Conservation (phyloP, 352 stramenopile genomes). For the Phytophthora ohioensis region DNA sequence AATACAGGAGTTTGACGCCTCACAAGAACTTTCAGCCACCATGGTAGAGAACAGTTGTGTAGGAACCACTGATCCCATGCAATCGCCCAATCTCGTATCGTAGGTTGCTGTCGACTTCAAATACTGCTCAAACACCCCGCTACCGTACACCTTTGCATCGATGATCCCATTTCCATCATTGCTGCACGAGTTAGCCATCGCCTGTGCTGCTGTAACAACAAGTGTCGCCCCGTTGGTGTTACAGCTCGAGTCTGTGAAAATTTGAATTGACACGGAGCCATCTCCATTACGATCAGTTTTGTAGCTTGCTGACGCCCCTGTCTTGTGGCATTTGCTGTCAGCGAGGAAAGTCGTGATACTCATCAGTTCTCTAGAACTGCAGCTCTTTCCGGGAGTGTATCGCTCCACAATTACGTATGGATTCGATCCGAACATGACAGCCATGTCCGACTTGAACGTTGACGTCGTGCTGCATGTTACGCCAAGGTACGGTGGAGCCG, state of each 20-base stretch:
- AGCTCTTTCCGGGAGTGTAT: slow-evolving; percentile 11
- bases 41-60: slow-evolving; percentile 1
- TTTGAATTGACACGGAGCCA: background rate
- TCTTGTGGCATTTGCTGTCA: slow-evolving; percentile 23
- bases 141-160: slow-evolving; percentile 16
- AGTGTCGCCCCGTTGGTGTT: background rate
- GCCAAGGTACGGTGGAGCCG: background rate
- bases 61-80: background rate
- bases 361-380: background rate
- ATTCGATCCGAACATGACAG: slow-evolving; percentile 2
- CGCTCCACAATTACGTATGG: slow-evolving; percentile 25
- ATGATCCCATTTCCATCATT: background rate
- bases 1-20: background rate
- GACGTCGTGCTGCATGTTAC: background rate
- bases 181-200: background rate
- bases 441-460: slow-evolving; percentile 14
- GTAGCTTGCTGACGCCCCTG: slow-evolving; percentile 1
- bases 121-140: background rate
- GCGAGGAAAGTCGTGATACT: slow-evolving; percentile 18
- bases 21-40: background rate
- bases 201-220: background rate
- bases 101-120: slow-evolving; percentile 7
- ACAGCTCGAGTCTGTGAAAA: slow-evolving; percentile 4
- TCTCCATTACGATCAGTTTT: background rate
- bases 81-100: background rate